Evolutionary conservation across 202 grass and related monocot species (phyloP).

Genomic region (Panicum hallii): DNA sequence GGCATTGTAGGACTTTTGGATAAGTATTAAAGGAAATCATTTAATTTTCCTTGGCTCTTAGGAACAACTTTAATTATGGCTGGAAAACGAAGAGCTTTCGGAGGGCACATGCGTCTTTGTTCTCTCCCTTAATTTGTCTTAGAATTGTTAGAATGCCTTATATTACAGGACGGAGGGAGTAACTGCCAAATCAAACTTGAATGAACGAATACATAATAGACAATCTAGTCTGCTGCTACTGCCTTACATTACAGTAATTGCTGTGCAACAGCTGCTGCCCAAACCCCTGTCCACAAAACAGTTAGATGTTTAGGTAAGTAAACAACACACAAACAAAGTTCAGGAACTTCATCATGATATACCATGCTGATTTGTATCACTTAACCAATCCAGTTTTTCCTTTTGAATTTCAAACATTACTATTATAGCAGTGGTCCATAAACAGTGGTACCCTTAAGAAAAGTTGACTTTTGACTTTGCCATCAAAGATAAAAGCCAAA

Average conservation of each 20-base stretch:
- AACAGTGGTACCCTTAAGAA: neutral
- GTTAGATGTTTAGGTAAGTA: slow-evolving; percentile 9
- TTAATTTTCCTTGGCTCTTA: no score
- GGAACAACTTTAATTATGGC: no score
- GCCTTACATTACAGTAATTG: neutral
- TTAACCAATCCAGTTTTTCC: neutral
- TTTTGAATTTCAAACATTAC: neutral
- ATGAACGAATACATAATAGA: neutral
- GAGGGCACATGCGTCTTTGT: no score
- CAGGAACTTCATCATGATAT: slow-evolving; percentile 4
- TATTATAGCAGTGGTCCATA: neutral
- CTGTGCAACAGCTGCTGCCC: neutral
- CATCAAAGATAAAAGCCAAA: neutral
- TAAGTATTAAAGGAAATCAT: no score
- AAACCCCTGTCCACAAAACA: neutral
- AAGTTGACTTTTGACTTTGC: neutral
- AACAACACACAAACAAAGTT: slow-evolving; percentile 20
- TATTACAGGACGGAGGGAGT: no score
- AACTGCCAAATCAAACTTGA: slow-evolving; percentile 7
- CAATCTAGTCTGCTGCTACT: neutral
- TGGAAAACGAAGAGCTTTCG: no score
- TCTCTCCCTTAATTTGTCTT: no score
- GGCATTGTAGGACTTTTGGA: neutral
- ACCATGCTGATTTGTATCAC: slow-evolving; percentile 6
- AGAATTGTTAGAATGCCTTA: no score